A percentile compares a stretch with the other conserved stretches of the same genome.
phyloP scores from a whole-genome alignment of 2,329 filamentous ascomycete genomes.

The Apiospora marii region DNA sequence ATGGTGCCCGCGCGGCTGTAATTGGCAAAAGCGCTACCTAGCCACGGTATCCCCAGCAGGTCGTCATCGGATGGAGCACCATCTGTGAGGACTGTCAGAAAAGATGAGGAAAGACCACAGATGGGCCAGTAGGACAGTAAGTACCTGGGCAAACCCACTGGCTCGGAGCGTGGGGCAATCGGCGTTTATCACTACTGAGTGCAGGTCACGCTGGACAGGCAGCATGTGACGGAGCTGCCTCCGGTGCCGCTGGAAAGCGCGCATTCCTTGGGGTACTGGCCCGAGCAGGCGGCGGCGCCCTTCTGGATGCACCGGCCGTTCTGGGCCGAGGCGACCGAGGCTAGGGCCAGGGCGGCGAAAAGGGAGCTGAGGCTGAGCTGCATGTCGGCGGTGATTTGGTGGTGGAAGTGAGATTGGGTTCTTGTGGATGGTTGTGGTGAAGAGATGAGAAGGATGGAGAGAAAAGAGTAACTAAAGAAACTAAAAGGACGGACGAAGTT shows the following conservation, averaged over 20 bases:
- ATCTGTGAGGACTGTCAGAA: too few relatives aligned
- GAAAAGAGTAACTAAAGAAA: neutral
- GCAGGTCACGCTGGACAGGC: neutral
- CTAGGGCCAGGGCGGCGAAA: neutral
- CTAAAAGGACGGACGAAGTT: neutral
- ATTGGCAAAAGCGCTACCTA: too few relatives aligned
- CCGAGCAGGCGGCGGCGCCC: neutral
- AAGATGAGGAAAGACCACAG: too few relatives aligned
- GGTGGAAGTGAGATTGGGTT: too few relatives aligned
- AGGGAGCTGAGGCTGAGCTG: neutral
- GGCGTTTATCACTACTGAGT: too few relatives aligned
- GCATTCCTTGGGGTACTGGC: neutral
- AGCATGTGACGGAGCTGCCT: neutral
- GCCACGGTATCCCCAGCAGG: too few relatives aligned
- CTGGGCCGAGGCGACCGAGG: neutral
- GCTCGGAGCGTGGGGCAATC: too few relatives aligned
- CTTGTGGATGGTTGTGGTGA: neutral
- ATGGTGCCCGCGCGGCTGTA: too few relatives aligned
- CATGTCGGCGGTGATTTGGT: neutral
- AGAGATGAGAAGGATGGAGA: neutral
- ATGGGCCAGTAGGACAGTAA: too few relatives aligned
- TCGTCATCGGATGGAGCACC: too few relatives aligned
- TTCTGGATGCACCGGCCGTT: neutral
- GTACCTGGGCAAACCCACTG: too few relatives aligned
- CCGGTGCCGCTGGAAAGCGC: neutral